Evolutionary conservation across 129 eudicot species (phyloP), one percentile per base, ranked within the genome.

Genomic region (Centella asiatica): DNA sequence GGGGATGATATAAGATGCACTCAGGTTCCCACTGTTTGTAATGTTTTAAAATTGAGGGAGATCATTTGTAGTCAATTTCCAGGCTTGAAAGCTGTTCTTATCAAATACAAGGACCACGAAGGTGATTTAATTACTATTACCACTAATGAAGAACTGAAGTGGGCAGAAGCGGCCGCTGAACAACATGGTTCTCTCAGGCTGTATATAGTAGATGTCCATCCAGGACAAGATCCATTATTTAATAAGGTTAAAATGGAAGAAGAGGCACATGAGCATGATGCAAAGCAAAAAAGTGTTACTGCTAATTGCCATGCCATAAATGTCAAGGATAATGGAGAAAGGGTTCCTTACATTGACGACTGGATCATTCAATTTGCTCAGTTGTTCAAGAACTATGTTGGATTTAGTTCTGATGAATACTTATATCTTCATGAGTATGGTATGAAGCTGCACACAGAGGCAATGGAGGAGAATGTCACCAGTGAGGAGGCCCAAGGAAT

Each of bases 1-100:
- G 95, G 90, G 37, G 99, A 93, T 55, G 99, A 93, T 74, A 93
- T 93, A 63, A 82, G 99, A 60, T 93, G 94, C 88, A 92, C 99
- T 0, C 78, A 87, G 61, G 61, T 84, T 60, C 99, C 99, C 22
- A 28, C 57, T 12, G 67, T 69, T 68, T 84, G 99, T 75, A 75
- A 74, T 62, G 69, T 93, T 62, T 37, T 82, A 49, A 80, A 70
- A 66, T 57, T 87, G 60, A 78, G 96, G 67, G 95, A 93, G 68
- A 81, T 85, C 19, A 72, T 93, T 64, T 52, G 62, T 27, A 95
- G 87, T 37, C 83, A 96, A 11, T 93, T 82, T 58, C 95, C 96
- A 0, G 60, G 72, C 66, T 74, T 81, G 20, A 82, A 80, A 58
- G 88, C 96, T 1, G 76, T 87, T 74, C 85, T 93, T 28, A 66